Evolutionary conservation across 2,329 filamentous ascomycete species (phyloP), one percentile per base, ranked within the genome.

Genomic region (Pestalotiopsis sp.): DNA sequence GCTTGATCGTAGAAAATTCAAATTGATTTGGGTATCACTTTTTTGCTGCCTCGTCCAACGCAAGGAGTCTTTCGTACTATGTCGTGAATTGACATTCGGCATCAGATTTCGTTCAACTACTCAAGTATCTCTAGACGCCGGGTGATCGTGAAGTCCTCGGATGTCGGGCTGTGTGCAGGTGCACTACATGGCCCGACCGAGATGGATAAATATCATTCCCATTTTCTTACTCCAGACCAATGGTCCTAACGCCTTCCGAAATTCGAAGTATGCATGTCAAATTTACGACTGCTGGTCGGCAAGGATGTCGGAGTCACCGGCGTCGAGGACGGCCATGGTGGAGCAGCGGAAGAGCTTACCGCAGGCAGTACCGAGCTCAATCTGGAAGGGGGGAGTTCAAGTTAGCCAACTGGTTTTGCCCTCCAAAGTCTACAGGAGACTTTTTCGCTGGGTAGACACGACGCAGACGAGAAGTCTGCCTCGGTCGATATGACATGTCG

Each of bases 301-400:
- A 78, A 99, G 90, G 85, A 99, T 99, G 85, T 99, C 96, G 77
- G 94, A 97, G 91, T 98, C 93, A 91, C 95, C 96, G 82, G 95
- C 94, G 85, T 99, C 96, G 76, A 98, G 87, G 82, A 98, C 92
- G 78, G 95, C 92, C 93, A 99, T 97, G 85, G 95, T 97, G 76
- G 93, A 95, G 91, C 93, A 97, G 78, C 94, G 91, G 92, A 97
- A 99, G 82, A 99, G 92, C 89, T 98, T 98, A 89, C 96, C 96
- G 87, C 95, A 98, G 78, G 94, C 95, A 81, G 95, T 98, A 81
- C 96, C 96, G 76, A 99, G 90, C 88, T 98, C 96, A 82, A 98
- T 98, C 95, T 98, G 83, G 83, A 14, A 14, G 38, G 70, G 69
- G 72, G 72, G 23, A 71, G 73, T 72, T 77, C 70, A 81, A 73